Percentiles rank a stretch among this genome's conserved stretches.
Evolutionary conservation across 371 early-diverging fungal genomes (phyloP).

Genomic region (Smittium culicis): DNA sequence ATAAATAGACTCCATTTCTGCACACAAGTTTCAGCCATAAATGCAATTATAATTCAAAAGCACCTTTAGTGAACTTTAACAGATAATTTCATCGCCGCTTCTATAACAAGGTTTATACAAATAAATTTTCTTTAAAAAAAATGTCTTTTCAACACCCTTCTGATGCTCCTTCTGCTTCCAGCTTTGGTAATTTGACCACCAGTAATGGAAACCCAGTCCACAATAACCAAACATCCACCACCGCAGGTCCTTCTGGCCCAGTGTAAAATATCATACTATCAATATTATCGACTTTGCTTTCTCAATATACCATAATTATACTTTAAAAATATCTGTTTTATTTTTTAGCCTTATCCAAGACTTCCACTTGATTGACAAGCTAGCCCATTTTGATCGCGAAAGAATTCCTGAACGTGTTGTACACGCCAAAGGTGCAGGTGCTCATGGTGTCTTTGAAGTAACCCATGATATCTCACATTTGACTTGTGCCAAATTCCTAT

Average conservation of each 20-base stretch:
- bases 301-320: too few relatives aligned
- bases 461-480: constrained; percentile 54
- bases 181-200: constrained; percentile 33
- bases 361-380: constrained; percentile 60
- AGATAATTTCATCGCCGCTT: too few relatives aligned
- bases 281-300: too few relatives aligned
- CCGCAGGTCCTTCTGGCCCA: constrained; percentile 42
- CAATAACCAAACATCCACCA: constrained; percentile 44
- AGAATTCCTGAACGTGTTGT: constrained; percentile 72
- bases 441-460: constrained; percentile 69
- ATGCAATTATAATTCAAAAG: too few relatives aligned
- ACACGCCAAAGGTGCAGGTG: constrained; percentile 71
- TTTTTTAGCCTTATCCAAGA: constrained; percentile 47
- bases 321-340: too few relatives aligned
- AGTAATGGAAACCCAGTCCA: constrained; percentile 46
- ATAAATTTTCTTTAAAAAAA: too few relatives aligned
- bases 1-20: too few relatives aligned
- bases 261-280: constrained; percentile 12
- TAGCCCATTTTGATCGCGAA: constrained; percentile 74
- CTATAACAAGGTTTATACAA: too few relatives aligned
- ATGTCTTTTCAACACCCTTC: constrained; percentile 20
- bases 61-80: too few relatives aligned
- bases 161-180: constrained; percentile 24
- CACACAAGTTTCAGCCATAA: too few relatives aligned
- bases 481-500: constrained; percentile 61